Conservation (phyloP, 257 asterid species). For the Nicotiana tabacum region DNA sequence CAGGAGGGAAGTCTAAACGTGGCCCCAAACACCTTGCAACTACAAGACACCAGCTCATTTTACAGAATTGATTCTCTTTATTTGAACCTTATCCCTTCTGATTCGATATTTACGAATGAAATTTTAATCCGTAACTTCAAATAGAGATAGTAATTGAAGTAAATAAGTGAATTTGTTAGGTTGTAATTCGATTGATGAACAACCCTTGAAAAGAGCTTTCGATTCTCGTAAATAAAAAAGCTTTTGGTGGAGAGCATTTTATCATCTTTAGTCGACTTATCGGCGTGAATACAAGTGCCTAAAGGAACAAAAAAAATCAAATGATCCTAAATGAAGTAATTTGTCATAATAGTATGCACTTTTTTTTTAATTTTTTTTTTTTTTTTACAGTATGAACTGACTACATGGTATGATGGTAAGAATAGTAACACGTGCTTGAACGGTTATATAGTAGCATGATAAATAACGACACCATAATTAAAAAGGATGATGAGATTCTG, state of each 20-base stretch:
- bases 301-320: background rate
- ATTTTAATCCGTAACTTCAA: background rate
- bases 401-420: no score
- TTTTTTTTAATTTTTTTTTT: no score
- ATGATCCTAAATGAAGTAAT: no score
- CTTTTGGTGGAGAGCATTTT: background rate
- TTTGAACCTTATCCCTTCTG: background rate
- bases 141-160: background rate
- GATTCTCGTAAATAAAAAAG: background rate
- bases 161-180: background rate
- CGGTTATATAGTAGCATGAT: no score
- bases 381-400: no score
- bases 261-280: background rate
- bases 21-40: background rate
- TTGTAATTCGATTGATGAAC: background rate
- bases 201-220: background rate
- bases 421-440: no score
- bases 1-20: background rate
- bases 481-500: no score
- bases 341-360: no score
- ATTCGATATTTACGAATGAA: background rate
- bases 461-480: no score
- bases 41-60: background rate
- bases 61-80: background rate
- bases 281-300: no score